Evolutionary conservation across 495 filamentous ascomycete species (phyloP), one percentile per base, ranked within the genome.

Genomic region (Aeminium ludgeri): DNA sequence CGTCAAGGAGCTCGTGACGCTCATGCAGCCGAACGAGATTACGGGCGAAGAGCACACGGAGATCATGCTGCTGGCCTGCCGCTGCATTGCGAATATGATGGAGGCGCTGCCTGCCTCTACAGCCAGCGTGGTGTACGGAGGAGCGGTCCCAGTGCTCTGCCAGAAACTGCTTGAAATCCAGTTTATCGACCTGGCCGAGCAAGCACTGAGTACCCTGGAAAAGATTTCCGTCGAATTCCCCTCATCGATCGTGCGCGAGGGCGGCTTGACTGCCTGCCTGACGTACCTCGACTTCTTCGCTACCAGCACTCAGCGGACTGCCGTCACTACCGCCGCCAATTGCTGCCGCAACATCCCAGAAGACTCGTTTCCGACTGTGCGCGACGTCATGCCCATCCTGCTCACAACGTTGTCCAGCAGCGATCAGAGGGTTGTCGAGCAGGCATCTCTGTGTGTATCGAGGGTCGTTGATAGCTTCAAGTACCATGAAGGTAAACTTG

Each of bases 191-290:
- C 66, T 99, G 44, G 91, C 91, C 20, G 91, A 99, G 59, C 91
- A 99, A 62, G 83, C 86, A 18, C 65, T 99, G 13, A 99, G 85
- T 73, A 96, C 91, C 2, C 65, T 99, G 34, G 86, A 94, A 50
- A 96, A 94, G 60, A 95, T 99, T 30, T 99, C 91, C 1, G 76
- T 86, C 31, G 91, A 99, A 55, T 99, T 92, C 57, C 91, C 91
- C 11, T 78, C 82, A 2, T 83, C 84, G 20, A 96, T 99, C 50
- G 89, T 99, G 16, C 82, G 86, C 28, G 91, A 95, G 63, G 91
- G 87, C 23, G 91, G 91, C 10, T 65, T 99, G 46, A 87, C 81
- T 11, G 91, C 89, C 19, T 99, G 91, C 51, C 64, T 99, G 40
- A 83, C 78, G 1, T 95, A 85, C 60, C 69, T 99, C 28, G 91